Evolutionary conservation across 1,139 yeast species (phyloP).

Genomic region (Kodamaea anthophila): DNA sequence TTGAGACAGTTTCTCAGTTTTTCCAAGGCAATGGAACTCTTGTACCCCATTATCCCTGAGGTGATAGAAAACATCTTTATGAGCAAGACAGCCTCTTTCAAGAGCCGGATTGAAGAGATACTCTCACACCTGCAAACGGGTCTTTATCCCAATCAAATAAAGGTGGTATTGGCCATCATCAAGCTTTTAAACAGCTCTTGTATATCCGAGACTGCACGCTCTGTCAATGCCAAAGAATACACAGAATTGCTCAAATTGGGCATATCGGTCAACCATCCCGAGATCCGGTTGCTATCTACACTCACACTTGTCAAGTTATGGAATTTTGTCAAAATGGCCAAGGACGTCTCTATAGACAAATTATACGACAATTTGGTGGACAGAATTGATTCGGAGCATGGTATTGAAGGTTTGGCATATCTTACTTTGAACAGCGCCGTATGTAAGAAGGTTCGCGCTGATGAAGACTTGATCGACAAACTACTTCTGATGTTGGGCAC

Average conservation of each 20-base stretch:
- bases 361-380: slow-evolving; percentile 4
- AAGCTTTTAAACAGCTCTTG: slow-evolving; percentile 30
- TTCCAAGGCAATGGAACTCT: slow-evolving; percentile 14
- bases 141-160: slow-evolving; percentile 9
- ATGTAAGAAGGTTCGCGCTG: slow-evolving; percentile 26
- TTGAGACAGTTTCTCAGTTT: slow-evolving; percentile 17
- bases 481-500: slow-evolving; percentile 12
- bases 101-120: too few species aligned
- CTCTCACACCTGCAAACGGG: slow-evolving; percentile 13
- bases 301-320: slow-evolving; percentile 38
- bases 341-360: slow-evolving; percentile 9
- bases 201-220: slow-evolving; percentile 31
- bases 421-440: slow-evolving; percentile 32
- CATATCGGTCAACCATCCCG: slow-evolving; percentile 11
- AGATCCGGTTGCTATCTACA: slow-evolving; percentile 26
- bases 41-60: slow-evolving; percentile 25
- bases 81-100: slow-evolving; percentile 14
- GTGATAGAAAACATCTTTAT: slow-evolving; percentile 17
- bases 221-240: slow-evolving; percentile 26
- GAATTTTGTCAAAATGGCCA: slow-evolving; percentile 30
- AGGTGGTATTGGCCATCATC: slow-evolving; percentile 15
- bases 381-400: slow-evolving; percentile 3
- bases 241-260: slow-evolving; percentile 22
- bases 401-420: slow-evolving; percentile 44
- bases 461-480: slow-evolving; percentile 23